phyloP scores from a whole-genome alignment of 2,329 filamentous ascomycete species.

The Phialophora expanda region DNA sequence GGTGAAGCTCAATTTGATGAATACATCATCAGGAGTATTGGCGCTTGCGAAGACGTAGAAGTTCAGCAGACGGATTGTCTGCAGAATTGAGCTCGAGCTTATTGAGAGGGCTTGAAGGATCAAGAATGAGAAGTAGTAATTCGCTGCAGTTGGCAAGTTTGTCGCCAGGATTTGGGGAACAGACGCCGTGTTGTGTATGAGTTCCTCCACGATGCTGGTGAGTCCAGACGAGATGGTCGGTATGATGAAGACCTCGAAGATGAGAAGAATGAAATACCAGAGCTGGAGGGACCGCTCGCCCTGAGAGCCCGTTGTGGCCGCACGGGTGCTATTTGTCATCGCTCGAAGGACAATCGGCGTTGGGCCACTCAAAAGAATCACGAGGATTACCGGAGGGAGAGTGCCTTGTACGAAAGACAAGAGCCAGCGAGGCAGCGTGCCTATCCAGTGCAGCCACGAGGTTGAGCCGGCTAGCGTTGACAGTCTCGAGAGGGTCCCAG shows the following conservation, averaged over 20 bases:
- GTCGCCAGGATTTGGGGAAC: constrained; percentile 38
- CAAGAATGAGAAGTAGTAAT: constrained; percentile 42
- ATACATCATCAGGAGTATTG: constrained; percentile 27
- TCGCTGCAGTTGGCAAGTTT: constrained; percentile 39
- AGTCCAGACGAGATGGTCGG: constrained; percentile 40
- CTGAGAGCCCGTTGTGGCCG: constrained; percentile 33
- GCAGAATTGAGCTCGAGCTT: constrained; percentile 29
- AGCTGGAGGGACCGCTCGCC: constrained; percentile 39
- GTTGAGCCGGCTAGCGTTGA: constrained; percentile 33
- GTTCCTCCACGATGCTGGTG: constrained; percentile 40
- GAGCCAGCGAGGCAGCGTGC: constrained; percentile 26
- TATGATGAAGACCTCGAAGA: constrained; percentile 39
- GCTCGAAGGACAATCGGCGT: constrained; percentile 34
- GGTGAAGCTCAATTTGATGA: constrained; percentile 29
- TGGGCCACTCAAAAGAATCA: constrained; percentile 38
- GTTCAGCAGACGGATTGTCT: constrained; percentile 29
- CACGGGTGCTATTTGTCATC: constrained; percentile 29
- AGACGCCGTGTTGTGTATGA: constrained; percentile 33
- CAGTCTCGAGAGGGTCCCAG: constrained; percentile 38
- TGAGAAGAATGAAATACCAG: constrained; percentile 41
- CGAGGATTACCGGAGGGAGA: constrained; percentile 38
- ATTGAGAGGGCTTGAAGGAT: constrained; percentile 36
- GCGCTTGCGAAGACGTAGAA: constrained; percentile 24
- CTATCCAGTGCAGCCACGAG: constrained; percentile 35
- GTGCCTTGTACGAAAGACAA: constrained; percentile 39